These are phyloP conservation scores for Clarkia xantiana DNA, from an alignment of 345 rosid species.

Conservation along the genomic window DNA sequence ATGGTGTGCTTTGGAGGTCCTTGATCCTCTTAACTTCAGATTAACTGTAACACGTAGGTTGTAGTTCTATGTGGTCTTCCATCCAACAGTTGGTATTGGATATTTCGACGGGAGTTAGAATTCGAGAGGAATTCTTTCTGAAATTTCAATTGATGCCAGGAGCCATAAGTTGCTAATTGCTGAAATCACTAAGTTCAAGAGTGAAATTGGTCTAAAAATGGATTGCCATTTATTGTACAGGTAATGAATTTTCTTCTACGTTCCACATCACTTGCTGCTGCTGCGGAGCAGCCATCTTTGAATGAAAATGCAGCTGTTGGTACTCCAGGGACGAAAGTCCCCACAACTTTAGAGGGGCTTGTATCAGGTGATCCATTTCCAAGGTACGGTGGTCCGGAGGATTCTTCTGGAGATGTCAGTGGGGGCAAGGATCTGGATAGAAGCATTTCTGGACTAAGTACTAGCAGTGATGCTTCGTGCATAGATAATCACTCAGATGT, in stretches of 20 bases:
- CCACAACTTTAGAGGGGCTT: conserved; percentile 47
- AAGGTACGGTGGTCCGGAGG: conserved; percentile 25
- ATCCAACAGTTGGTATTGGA: too few relatives aligned
- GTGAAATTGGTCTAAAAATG: background rate
- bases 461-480: conserved; percentile 16
- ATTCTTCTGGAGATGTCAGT: conserved; percentile 21
- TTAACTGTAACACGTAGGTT: background rate
- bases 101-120: too few relatives aligned
- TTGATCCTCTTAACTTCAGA: too few relatives aligned
- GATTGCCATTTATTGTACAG: conserved; percentile 12
- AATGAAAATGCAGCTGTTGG: conserved; percentile 30
- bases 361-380: conserved; percentile 58
- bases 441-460: conserved; percentile 15
- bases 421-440: conserved; percentile 21
- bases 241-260: conserved; percentile 83
- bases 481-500: conserved; percentile 57
- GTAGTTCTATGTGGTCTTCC: background rate
- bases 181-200: background rate
- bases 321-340: conserved; percentile 20
- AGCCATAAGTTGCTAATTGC: too few relatives aligned
- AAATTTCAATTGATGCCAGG: too few relatives aligned
- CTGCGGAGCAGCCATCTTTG: conserved; percentile 30
- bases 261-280: conserved; percentile 24
- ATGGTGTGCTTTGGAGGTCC: background rate
- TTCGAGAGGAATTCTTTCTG: too few relatives aligned